Percentiles rank a stretch among this genome's conserved stretches.
These are phyloP conservation scores for Backusella westeae DNA, from an alignment of 192 early-diverging fungal species.

Conservation along the genomic window DNA sequence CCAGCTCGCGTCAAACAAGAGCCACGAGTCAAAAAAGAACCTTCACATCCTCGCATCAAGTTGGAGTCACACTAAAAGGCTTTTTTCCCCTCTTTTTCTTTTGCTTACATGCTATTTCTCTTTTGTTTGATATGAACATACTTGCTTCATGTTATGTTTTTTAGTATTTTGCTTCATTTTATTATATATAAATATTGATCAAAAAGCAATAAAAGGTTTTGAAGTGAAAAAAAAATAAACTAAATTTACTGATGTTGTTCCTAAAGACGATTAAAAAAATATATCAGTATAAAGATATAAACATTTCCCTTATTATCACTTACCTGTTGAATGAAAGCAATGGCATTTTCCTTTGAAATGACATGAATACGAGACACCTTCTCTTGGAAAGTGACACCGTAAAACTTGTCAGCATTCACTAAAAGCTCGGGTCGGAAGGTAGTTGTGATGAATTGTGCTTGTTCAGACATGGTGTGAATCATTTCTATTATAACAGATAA, in stretches of 20 bases:
- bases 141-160: not conserved
- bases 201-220: not conserved
- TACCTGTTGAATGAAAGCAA: conserved; percentile 66
- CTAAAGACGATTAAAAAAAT: not conserved
- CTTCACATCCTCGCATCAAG: not conserved
- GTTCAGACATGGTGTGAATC: conserved; percentile 84
- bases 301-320: not conserved
- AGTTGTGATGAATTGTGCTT: conserved; percentile 96
- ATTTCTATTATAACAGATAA: conserved; percentile 47
- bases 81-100: not conserved
- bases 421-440: conserved; percentile 98
- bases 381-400: conserved; percentile 95
- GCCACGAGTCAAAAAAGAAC: not conserved
- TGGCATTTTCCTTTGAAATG: conserved; percentile 68
- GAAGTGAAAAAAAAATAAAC: too few relatives aligned
- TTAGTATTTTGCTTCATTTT: not conserved
- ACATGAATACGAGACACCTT: conserved; percentile 88
- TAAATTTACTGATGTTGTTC: conserved; percentile 24
- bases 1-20: not conserved
- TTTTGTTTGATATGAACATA: not conserved
- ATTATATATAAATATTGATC: not conserved
- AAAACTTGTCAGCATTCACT: conserved; percentile 90
- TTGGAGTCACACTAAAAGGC: not conserved
- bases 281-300: not conserved
- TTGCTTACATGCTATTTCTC: too few relatives aligned